These are phyloP conservation scores for Apiotrichum veenhuisii DNA, from an alignment of 1,284 basidiomycete genomes.

Conservation along the genomic window DNA sequence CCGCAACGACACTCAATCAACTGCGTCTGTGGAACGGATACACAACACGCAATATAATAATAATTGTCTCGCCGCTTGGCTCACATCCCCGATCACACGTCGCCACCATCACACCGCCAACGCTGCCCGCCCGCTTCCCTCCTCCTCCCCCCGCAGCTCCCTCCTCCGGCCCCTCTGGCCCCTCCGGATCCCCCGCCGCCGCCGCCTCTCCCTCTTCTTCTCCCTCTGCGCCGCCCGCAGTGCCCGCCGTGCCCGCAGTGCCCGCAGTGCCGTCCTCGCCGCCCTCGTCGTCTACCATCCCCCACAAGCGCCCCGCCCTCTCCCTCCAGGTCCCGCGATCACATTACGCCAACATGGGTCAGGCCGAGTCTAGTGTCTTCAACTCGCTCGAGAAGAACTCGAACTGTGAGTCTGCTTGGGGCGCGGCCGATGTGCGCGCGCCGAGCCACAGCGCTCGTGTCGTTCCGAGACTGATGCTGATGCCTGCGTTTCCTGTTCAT, in stretches of 20 bases:
- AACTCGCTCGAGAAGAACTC: conserved; percentile 49
- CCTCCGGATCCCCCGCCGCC: neutral
- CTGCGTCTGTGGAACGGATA: too few species aligned
- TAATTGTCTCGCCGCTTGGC: neutral
- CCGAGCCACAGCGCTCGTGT: too few species aligned
- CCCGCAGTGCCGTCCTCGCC: neutral
- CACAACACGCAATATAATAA: too few species aligned
- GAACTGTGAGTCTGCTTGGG: conserved; percentile 49
- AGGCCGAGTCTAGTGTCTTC: conserved; percentile 49
- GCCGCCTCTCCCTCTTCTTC: neutral
- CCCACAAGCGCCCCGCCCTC: conserved; percentile 1
- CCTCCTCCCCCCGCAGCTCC: neutral
- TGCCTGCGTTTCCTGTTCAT: too few species aligned
- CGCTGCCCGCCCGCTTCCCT: too few species aligned
- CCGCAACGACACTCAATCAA: too few species aligned
- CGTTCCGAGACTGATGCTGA: too few species aligned
- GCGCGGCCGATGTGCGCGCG: too few species aligned
- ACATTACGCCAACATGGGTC: conserved; percentile 38
- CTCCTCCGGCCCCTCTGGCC: neutral
- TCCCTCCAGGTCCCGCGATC: neutral
- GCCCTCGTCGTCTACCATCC: neutral
- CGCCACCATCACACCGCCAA: neutral
- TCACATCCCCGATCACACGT: neutral
- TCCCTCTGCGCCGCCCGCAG: too few species aligned
- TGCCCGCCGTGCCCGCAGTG: too few species aligned